Evolutionary conservation across 768 basidiomycete genomes (phyloP).

Genomic region (Lactifluus echinatus): DNA sequence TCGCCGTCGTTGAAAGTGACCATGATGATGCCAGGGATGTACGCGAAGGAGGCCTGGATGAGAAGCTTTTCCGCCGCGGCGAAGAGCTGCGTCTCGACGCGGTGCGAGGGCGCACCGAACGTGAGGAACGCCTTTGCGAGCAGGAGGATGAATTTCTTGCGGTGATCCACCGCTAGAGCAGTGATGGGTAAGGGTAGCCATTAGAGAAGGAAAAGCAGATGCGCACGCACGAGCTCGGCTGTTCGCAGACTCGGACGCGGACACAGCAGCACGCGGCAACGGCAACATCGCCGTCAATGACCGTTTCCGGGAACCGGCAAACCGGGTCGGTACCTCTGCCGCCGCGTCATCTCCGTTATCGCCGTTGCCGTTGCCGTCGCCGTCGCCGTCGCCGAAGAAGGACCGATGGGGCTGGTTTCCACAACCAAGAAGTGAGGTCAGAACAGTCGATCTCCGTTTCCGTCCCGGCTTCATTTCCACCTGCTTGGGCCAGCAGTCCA

Average conservation of each 20-base stretch:
- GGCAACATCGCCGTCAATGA: conserved; percentile 5
- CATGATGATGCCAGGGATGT: conserved; percentile 70
- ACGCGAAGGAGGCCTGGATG: conserved; percentile 74
- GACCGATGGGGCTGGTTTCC: conserved; percentile 13
- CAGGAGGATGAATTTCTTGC: conserved; percentile 70
- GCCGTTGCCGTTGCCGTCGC: neutral
- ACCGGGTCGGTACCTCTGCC: neutral
- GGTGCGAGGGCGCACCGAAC: conserved; percentile 93
- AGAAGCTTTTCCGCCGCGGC: conserved; percentile 73
- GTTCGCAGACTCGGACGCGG: conserved; percentile 8
- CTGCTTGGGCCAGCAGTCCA: conserved; percentile 12
- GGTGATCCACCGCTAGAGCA: conserved; percentile 8
- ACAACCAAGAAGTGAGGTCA: conserved; percentile 9
- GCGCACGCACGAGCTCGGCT: conserved; percentile 7
- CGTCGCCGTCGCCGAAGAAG: conserved; percentile 4
- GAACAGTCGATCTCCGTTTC: conserved; percentile 7
- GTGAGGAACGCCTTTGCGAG: conserved; percentile 81
- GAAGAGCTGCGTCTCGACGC: conserved; percentile 81
- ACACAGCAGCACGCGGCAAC: conserved; percentile 1
- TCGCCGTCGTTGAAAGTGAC: conserved; percentile 75
- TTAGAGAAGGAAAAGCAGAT: neutral
- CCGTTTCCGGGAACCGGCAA: neutral
- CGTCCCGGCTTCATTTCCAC: conserved; percentile 13
- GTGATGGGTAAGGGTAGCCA: too few relatives aligned
- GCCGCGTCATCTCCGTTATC: too few relatives aligned